Conservation (phyloP, 176 grass and related monocot species). For the Oryza nivara region DNA sequence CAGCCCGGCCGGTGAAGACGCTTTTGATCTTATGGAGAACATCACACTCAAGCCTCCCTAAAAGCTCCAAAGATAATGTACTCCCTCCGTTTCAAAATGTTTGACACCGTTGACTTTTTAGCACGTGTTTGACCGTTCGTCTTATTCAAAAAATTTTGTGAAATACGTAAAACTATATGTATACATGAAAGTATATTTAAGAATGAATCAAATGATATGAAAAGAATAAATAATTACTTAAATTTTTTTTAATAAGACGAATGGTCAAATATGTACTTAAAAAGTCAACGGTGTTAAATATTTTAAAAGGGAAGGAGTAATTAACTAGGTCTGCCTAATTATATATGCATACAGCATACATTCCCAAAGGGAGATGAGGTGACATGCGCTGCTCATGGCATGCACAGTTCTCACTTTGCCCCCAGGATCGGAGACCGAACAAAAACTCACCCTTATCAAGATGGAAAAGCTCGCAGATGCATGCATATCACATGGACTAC, state of each 20-base stretch:
- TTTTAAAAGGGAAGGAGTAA: background rate
- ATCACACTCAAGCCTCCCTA: constrained; percentile 2
- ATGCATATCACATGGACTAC: constrained; percentile 4
- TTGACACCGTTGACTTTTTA: too few relatives aligned
- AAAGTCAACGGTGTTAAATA: too few relatives aligned
- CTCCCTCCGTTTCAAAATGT: too few relatives aligned
- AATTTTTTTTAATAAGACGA: too few relatives aligned
- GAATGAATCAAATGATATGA: too few relatives aligned
- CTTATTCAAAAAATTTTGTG: too few relatives aligned
- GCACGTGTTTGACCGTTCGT: too few relatives aligned
- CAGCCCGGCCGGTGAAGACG: background rate
- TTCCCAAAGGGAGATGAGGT: constrained; percentile 8
- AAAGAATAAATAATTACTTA: too few relatives aligned
- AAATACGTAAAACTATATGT: too few relatives aligned
- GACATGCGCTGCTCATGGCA: background rate
- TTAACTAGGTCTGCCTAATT: constrained; percentile 38
- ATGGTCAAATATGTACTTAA: too few relatives aligned
- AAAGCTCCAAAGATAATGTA: background rate
- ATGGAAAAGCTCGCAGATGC: constrained; percentile 14
- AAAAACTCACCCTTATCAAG: constrained; percentile 32
- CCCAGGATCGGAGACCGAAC: constrained; percentile 60
- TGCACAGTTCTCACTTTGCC: constrained; percentile 35
- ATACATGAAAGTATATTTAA: too few relatives aligned
- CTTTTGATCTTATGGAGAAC: constrained; percentile 23
- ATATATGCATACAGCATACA: background rate